phyloP scores from a whole-genome alignment of 176 grass and related monocot species.

The Tuctoria greenei region DNA sequence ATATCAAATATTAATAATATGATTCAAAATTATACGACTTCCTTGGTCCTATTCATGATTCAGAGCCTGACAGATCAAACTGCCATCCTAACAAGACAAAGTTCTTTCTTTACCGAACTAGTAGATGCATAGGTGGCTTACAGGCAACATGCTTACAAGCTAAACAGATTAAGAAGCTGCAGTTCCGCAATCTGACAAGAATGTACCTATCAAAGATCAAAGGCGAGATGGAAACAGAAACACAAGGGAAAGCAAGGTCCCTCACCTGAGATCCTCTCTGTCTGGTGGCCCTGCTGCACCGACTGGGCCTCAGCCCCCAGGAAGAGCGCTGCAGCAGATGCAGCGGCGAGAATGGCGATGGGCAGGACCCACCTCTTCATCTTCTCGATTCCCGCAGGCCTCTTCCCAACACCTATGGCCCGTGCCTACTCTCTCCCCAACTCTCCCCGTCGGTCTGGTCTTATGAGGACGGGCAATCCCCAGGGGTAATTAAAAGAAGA shows the following conservation, averaged over 20 bases:
- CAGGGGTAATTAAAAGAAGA: conserved; percentile 41
- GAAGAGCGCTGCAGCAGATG: conserved; percentile 39
- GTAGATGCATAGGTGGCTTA: background rate
- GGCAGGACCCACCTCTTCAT: conserved; percentile 58
- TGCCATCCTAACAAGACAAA: conserved; percentile 3
- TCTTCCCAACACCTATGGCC: conserved; percentile 15
- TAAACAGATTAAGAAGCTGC: conserved; percentile 28
- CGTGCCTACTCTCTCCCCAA: conserved; percentile 1
- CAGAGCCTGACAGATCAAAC: conserved; percentile 12
- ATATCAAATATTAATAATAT: background rate
- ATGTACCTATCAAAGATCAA: conserved; percentile 26
- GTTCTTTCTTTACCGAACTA: conserved; percentile 18
- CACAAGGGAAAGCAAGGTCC: conserved; percentile 4
- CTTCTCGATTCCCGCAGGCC: conserved; percentile 33
- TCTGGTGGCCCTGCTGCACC: conserved; percentile 57
- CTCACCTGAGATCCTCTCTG: conserved; percentile 85
- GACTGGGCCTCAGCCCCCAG: conserved; percentile 46
- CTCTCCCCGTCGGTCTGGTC: conserved; percentile 18
- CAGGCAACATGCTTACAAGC: background rate
- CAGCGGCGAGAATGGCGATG: conserved; percentile 48
- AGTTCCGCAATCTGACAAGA: conserved; percentile 26
- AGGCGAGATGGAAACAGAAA: conserved; percentile 36
- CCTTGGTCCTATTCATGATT: background rate
- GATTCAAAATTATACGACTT: background rate
- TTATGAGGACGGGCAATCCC: conserved; percentile 31